Evolutionary conservation across 2,329 filamentous ascomycete genomes (phyloP).

Genomic region (Paracorniculantispora psalliotae): DNA sequence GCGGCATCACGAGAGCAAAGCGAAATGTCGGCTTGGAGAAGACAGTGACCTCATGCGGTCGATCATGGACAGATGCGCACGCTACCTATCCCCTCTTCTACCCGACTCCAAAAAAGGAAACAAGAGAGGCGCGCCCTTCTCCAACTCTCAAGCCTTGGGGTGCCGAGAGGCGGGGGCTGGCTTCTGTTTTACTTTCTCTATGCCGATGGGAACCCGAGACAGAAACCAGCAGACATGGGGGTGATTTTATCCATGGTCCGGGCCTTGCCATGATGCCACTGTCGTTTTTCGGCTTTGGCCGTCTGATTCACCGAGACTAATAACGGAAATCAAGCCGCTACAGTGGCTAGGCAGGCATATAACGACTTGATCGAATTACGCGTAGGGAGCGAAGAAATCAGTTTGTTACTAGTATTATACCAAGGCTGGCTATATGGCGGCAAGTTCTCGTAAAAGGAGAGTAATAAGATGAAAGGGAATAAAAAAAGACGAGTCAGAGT

Average conservation of each 20-base stretch:
- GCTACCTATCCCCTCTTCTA: too few species aligned
- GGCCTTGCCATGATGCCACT: background rate
- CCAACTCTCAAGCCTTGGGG: background rate
- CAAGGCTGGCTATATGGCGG: too few species aligned
- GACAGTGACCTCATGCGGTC: too few species aligned
- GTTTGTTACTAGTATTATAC: too few species aligned
- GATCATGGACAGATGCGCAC: too few species aligned
- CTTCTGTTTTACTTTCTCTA: background rate
- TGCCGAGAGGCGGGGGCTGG: background rate
- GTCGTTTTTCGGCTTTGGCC: constrained; percentile 1
- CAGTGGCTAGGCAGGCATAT: background rate
- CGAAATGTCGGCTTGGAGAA: too few species aligned
- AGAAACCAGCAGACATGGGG: background rate
- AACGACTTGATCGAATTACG: too few species aligned
- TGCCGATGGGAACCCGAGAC: background rate
- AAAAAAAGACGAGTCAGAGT: background rate
- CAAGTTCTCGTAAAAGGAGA: too few species aligned
- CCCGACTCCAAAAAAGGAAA: too few species aligned
- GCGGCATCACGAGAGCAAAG: too few species aligned
- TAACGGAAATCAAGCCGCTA: background rate
- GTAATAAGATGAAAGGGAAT: too few species aligned
- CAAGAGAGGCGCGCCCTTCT: background rate
- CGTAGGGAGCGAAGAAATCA: too few species aligned
- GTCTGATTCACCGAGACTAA: background rate
- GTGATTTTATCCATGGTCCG: background rate